Base-by-base conservation (phyloP, 2,329 filamentous ascomycete species). In the Fusarium cyanostomum region DNA sequence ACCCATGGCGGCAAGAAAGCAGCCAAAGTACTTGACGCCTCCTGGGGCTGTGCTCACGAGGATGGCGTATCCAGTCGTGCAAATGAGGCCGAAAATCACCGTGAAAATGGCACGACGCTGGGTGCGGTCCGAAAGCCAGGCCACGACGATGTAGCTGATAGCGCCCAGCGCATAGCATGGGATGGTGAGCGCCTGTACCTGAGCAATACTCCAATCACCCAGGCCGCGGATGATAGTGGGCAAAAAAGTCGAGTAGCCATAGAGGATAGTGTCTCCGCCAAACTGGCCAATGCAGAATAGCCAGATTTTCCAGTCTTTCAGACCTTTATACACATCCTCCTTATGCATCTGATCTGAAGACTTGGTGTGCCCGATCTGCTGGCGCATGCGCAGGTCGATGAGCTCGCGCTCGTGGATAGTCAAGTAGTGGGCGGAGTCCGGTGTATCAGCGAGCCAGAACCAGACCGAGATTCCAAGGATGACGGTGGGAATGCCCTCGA, bases 161-260 rank as follows among this genome's bases (percentile, higher is more conserved):
- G 86, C 87, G 0, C 87, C 88, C 4, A 88, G 69, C 0, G 81
- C 81, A 59, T 90, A 90, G 71, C 86, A 89, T 1, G 88, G 88
- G 34, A 90, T 89, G 0, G 88, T 90, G 15, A 90, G 78, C n/a
- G 86, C 85, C 68, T 90, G 87, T 0, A 88, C 82, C 37, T 77
- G 62, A 2, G 69, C 62, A 0, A 16, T 65, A n/a, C 56, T 61
- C 71, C 72, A 72, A 46, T 86, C 78, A 0, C 86, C 81, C 48
- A 90, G 81, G 0, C 82, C 84, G 16, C 82, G 76, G 68, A 90
- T 89, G 51, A 90, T 90, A 0, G 87, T 89, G 0, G 88, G 88
- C 33, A 90, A 73, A 66, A 90, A 90, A 2, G 86, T 89, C 48
- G 81, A 84, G 71, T 85, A 89, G 3, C 72, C 72, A 62, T 90